phyloP scores from a whole-genome alignment of 2,329 filamentous ascomycete genomes.

The Emergomyces africanus region DNA sequence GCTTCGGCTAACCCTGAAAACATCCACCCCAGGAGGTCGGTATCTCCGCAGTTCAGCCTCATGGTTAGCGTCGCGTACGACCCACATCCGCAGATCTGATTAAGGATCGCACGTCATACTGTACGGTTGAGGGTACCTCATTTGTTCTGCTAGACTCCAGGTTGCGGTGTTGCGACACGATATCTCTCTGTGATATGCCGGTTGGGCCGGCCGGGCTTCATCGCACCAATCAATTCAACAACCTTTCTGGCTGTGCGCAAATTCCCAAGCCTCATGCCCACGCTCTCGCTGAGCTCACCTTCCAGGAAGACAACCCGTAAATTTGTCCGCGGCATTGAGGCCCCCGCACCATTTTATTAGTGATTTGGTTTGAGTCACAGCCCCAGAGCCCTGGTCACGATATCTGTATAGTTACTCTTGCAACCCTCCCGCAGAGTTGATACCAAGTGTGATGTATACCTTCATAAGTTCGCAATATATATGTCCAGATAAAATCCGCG shows the following conservation, averaged over 20 bases:
- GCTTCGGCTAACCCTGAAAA: too few species aligned
- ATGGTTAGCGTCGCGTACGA: too few species aligned
- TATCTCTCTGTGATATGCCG: background rate
- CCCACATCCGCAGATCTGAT: background rate
- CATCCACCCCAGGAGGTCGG: too few species aligned
- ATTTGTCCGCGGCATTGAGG: conserved; percentile 6
- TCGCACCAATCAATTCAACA: background rate
- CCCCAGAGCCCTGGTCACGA: conserved; percentile 9
- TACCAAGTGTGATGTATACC: conserved; percentile 6
- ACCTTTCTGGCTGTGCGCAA: conserved; percentile 3
- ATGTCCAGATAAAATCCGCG: conserved; percentile 7
- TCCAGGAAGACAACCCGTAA: conserved; percentile 7
- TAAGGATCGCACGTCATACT: background rate
- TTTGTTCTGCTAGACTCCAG: background rate
- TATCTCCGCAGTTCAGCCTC: too few species aligned
- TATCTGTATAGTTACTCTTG: conserved; percentile 1
- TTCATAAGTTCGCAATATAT: conserved; percentile 6
- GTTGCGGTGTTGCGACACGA: background rate
- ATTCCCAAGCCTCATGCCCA: background rate
- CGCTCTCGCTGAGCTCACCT: background rate
- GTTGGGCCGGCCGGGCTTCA: background rate
- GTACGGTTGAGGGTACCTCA: background rate
- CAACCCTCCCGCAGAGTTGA: background rate
- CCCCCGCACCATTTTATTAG: conserved; percentile 9
- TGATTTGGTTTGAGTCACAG: conserved; percentile 6